A percentile compares a stretch with the other conserved stretches of the same genome.
These are phyloP conservation scores for Solanum pinnatisectum DNA, from an alignment of 257 asterid genomes.

Conservation along the genomic window DNA sequence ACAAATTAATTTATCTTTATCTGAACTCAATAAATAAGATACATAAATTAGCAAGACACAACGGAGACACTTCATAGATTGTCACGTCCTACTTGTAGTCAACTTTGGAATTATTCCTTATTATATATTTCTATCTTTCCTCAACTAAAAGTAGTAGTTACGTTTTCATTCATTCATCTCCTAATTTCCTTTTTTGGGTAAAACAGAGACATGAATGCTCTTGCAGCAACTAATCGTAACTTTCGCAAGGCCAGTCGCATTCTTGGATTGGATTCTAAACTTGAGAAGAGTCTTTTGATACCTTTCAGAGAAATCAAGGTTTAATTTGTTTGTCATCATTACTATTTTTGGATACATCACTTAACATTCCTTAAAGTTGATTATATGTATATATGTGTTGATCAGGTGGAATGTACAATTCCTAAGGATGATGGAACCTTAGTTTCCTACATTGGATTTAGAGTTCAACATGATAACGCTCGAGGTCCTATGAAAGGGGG, in stretches of 20 bases:
- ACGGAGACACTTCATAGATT: background rate
- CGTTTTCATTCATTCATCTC: background rate
- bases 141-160: background rate
- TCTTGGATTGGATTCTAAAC: constrained; percentile 74
- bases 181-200: background rate
- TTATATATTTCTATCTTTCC: background rate
- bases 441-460: constrained; percentile 76
- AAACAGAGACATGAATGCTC: constrained; percentile 57
- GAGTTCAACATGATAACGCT: constrained; percentile 93
- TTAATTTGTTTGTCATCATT: background rate
- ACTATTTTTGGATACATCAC: background rate
- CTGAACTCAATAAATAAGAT: too few relatives aligned
- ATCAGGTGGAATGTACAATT: constrained; percentile 90
- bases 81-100: background rate
- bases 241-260: constrained; percentile 87
- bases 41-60: background rate
- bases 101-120: background rate
- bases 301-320: constrained; percentile 98
- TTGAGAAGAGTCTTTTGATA: constrained; percentile 82
- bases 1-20: too few relatives aligned
- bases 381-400: background rate
- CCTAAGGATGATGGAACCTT: constrained; percentile 92
- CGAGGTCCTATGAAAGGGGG: constrained; percentile 99
- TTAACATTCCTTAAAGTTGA: too few relatives aligned
- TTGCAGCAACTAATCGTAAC: constrained; percentile 87